Evolutionary conservation across 768 basidiomycete genomes (phyloP).

Genomic region (Amanita muscaria): DNA sequence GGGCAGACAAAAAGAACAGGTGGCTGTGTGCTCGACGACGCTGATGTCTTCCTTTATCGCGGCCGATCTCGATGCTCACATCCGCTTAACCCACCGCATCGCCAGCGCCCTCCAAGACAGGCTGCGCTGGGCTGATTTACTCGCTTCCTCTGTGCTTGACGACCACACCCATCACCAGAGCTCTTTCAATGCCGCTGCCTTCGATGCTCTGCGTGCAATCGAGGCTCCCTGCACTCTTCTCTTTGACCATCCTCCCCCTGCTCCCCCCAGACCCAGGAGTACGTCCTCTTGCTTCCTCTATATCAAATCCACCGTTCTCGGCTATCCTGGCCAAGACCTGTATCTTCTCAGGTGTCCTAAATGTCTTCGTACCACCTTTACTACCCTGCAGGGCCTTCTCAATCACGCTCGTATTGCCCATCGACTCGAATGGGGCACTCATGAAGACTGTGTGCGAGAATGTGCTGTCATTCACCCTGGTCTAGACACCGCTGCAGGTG

Average conservation of each 20-base stretch:
- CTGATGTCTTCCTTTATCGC: slow-evolving; percentile 16
- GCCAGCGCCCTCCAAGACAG: slow-evolving; percentile 33
- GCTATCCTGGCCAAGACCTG: slow-evolving; percentile 15
- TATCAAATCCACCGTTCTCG: slow-evolving; percentile 24
- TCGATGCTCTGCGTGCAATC: slow-evolving; percentile 30
- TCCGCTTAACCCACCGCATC: slow-evolving; percentile 33
- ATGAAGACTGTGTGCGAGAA: slow-evolving; percentile 45
- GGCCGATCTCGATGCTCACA: slow-evolving; percentile 39
- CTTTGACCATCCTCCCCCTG: slow-evolving; percentile 24
- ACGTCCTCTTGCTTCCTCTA: slow-evolving; percentile 29
- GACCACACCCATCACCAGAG: slow-evolving; percentile 12
- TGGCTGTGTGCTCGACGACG: slow-evolving; percentile 4
- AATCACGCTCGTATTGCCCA: slow-evolving; percentile 47
- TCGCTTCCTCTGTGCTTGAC: slow-evolving; percentile 24
- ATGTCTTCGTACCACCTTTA: slow-evolving; percentile 37
- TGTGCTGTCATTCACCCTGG: slow-evolving; percentile 36
- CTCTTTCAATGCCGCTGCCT: slow-evolving; percentile 31
- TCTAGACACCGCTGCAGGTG: slow-evolving; percentile 31
- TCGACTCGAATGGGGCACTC: slow-evolving; percentile 42
- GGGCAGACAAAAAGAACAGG: too few species aligned
- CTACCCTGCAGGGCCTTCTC: slow-evolving; percentile 43
- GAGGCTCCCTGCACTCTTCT: slow-evolving; percentile 33
- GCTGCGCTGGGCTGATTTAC: slow-evolving; percentile 38
- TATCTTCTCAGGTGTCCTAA: slow-evolving; percentile 38
- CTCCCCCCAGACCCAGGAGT: slow-evolving; percentile 13